Evolutionary conservation across 805 yeast genomes (phyloP).

Genomic region (Ogataea glucozyma): DNA sequence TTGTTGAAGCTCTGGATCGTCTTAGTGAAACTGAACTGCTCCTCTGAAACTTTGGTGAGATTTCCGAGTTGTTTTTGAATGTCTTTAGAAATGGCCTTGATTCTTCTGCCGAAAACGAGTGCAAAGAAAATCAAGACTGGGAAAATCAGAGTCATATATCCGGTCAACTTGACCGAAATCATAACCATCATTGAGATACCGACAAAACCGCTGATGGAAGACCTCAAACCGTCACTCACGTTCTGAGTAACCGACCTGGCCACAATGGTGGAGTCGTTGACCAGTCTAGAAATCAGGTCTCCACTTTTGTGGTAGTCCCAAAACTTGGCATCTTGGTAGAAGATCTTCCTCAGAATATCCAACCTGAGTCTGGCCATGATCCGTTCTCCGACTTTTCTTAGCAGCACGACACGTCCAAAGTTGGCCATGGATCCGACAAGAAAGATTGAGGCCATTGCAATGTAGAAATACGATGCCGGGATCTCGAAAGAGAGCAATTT

Average conservation of each 20-base stretch:
- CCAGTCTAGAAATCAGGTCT: conserved; percentile 83
- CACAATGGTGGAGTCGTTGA: conserved; percentile 87
- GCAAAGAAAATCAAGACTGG: conserved; percentile 86
- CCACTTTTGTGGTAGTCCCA: conserved; percentile 90
- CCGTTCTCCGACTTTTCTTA: conserved; percentile 82
- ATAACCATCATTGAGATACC: conserved; percentile 91
- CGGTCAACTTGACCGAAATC: conserved; percentile 80
- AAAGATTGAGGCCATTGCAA: conserved; percentile 61
- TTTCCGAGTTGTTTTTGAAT: conserved; percentile 85
- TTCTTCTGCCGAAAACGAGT: conserved; percentile 75
- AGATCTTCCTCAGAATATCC: conserved; percentile 69
- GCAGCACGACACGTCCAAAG: conserved; percentile 72
- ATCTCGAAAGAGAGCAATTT: conserved; percentile 49
- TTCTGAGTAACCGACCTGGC: conserved; percentile 85
- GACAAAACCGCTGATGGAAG: conserved; percentile 77
- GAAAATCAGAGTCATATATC: conserved; percentile 73
- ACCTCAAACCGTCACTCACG: conserved; percentile 87
- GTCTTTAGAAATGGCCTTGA: conserved; percentile 69
- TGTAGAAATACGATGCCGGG: conserved; percentile 62
- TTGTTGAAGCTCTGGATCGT: conserved; percentile 92
- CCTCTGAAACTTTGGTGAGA: conserved; percentile 88
- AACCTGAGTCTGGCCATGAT: conserved; percentile 83
- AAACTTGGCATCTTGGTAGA: conserved; percentile 85
- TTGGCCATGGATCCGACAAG: conserved; percentile 75
- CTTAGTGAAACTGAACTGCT: conserved; percentile 78